Evolutionary conservation across 805 yeast genomes (phyloP), one percentile per base, ranked within the genome.

Genomic region (Candida wancherniae): DNA sequence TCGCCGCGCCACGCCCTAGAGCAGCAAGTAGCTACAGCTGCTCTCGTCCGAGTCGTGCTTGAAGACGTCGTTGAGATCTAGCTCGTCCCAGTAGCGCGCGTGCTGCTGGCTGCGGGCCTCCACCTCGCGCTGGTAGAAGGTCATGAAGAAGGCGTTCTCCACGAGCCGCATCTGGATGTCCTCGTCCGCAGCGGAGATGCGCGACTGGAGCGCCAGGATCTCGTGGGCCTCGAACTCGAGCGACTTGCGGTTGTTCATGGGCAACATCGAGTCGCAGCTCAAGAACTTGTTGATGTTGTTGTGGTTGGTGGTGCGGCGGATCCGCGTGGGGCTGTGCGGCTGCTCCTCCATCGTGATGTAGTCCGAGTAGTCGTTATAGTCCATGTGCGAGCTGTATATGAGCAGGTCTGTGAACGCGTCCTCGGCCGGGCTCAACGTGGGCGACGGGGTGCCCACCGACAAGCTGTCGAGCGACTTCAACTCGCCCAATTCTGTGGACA

Each of bases 101-200:
- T 19, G 21, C n/a, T 15, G 22, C 8, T 9, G 11, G 16, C 16
- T 4, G 9, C 27, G 28, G 10, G 8, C 24, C 8, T 28, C 21
- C 9, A 21, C 33, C 5, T 10, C 28, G 3, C 15, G 22, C 18
- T 23, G 29, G 18, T 32, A 42, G 28, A 45, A 41, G 1, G 41
- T 31, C 40, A 45, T 32, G 24, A 44, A 33, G 13, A 43, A 32
- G 8, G 40, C 42, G 15, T 45, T 45, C 17, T 43, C 48, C 8
- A 45, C 37, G 19, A 45, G 30, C 22, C 27, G 28, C 22, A 45
- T 24, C 5, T 26, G 22, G 13, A 15, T 15, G 12, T 13, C 17
- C 17, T 19, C n/a, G 7, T 29, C 33, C 4, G 21, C 14, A 2
- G 25, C 25, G 15, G 29, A 16, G 7, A 33, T 29, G n/a, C 26